Base-by-base conservation (phyloP, 352 stramenopile species). In the Heterotrichella gracilis region DNA sequence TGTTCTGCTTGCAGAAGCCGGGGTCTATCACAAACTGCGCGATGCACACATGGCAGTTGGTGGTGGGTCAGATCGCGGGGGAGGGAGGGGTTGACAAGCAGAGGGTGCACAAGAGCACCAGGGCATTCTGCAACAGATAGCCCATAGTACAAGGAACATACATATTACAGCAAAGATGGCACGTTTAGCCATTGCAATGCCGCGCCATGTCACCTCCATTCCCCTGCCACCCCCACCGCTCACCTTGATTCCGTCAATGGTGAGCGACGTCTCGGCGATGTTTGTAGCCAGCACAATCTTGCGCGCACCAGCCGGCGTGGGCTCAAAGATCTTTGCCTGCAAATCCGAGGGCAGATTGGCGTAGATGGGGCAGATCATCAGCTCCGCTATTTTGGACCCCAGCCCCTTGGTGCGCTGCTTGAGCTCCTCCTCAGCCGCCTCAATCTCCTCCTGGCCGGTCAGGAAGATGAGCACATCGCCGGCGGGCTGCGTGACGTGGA, bases 241-340 rank as follows among this genome's bases (percentile, higher is more conserved):
- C n/a, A n/a, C n/a, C n/a, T 86, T 94, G 70, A 99, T 98, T 4
- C 92, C 92, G 69, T 95, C 83, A 71, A 99, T 99, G 0, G 93
- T 99, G 14, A 99, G 76, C 69, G 84, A 95, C 17, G 93, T 97
- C 77, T 99, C 93, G 0, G 92, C 93, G 75, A 99, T 98, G 78
- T 99, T 99, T 0, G 93, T 99, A 25, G 87, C 90, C 22, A 99
- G 75, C 14, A 99, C 89, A 0, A 99, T 88, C 76, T 99, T 99
- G 17, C 93, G 82, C 63, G 86, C 85, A 0, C 84, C 85, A 14
- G 86, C 83, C 0, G 91, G 93, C 2, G 90, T 96, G 64, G 89
- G 83, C 74, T 97, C 85, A 77, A 99, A 99, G 39, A 98, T 95
- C 76, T 97, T 95, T 0, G 90, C 90, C 78, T 99, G 93, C 70